Conservation (phyloP, 345 rosid species). For the Lepidium africanum region DNA sequence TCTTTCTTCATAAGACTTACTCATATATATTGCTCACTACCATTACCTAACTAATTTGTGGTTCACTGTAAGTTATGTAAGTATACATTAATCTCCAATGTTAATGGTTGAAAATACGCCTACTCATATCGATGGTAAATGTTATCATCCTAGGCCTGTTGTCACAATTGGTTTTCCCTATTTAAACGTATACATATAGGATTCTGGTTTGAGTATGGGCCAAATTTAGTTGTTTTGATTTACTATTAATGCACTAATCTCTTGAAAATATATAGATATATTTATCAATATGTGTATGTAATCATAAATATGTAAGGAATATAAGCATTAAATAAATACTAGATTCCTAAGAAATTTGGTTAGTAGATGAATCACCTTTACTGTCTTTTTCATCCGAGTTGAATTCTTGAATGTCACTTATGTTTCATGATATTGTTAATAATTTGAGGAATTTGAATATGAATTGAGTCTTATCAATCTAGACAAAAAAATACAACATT, state of each 20-base stretch:
- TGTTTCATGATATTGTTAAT: too few species aligned
- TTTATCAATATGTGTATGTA: background rate
- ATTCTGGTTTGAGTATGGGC: background rate
- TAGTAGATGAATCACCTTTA: too few species aligned
- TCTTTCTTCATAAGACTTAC: background rate
- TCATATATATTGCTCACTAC: background rate
- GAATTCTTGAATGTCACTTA: too few species aligned
- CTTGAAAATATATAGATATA: background rate
- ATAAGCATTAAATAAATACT: too few species aligned
- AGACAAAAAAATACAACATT: too few species aligned
- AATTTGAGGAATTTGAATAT: too few species aligned
- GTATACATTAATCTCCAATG: background rate
- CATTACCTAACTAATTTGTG: background rate
- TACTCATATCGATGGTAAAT: background rate
- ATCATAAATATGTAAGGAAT: too few species aligned
- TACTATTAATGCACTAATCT: background rate
- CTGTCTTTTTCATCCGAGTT: too few species aligned
- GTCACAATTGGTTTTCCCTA: too few species aligned
- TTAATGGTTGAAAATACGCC: background rate
- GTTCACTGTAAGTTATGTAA: background rate
- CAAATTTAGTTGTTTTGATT: background rate
- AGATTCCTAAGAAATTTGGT: too few species aligned
- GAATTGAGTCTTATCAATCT: too few species aligned
- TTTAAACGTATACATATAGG: too few species aligned
- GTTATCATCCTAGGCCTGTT: background rate